A percentile compares a stretch with the other conserved stretches of the same genome.
phyloP scores from a whole-genome alignment of 208 protist genomes.

The Trypanosoma caninum region DNA sequence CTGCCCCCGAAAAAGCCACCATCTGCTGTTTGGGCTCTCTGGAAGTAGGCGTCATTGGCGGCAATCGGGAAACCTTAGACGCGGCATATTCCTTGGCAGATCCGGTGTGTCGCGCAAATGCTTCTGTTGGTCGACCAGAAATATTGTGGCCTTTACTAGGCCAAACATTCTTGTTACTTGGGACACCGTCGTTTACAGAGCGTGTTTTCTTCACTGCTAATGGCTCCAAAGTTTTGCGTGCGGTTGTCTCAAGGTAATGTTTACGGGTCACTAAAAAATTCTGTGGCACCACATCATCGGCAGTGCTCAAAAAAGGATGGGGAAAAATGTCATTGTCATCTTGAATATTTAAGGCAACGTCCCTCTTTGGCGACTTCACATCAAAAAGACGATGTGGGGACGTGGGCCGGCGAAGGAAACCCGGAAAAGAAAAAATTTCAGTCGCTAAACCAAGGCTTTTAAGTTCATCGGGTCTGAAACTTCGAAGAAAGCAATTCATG shows the following conservation, averaged over 20 bases:
- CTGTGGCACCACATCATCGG: background rate
- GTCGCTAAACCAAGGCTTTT: background rate
- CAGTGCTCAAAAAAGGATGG: constrained; percentile 52
- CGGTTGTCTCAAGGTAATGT: background rate
- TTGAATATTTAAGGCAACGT: background rate
- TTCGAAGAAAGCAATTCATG: constrained; percentile 59
- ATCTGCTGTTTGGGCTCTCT: background rate
- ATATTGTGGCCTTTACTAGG: background rate
- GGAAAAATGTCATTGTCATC: constrained; percentile 65
- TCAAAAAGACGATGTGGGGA: background rate
- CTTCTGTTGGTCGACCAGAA: background rate
- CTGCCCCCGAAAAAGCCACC: too few relatives aligned
- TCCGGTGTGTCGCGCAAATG: too few relatives aligned
- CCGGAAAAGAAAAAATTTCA: too few relatives aligned
- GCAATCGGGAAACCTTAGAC: too few relatives aligned
- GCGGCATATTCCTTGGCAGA: too few relatives aligned
- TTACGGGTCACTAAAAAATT: constrained; percentile 7
- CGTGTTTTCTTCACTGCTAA: background rate
- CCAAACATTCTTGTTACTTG: background rate
- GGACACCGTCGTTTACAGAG: background rate
- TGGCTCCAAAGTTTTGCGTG: background rate
- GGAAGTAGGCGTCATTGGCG: background rate
- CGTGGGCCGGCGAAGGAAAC: background rate
- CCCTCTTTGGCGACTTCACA: background rate
- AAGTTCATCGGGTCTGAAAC: background rate